Percentiles rank a stretch among this genome's conserved stretches.
These are phyloP conservation scores for Dictyostelium capitatum DNA, from an alignment of 78 protist genomes.

Conservation along the genomic window DNA sequence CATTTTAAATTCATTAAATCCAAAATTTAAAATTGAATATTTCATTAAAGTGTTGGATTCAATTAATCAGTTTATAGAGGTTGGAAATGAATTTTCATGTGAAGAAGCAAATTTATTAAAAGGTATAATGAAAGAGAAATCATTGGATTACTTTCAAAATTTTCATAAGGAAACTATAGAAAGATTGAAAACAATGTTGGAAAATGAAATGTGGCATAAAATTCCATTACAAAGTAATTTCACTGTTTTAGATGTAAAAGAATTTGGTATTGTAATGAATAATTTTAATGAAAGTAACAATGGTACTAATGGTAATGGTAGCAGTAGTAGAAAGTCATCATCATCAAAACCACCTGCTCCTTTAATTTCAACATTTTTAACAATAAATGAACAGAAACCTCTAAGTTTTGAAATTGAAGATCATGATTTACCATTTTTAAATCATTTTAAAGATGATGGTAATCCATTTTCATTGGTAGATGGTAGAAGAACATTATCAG, in stretches of 20 bases:
- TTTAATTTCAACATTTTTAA: slow-evolving; percentile 20
- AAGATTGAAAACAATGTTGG: slow-evolving; percentile 72
- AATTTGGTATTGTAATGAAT: slow-evolving; percentile 71
- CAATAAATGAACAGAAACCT: neutral
- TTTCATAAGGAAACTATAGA: slow-evolving; percentile 71
- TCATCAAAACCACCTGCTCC: slow-evolving; percentile 17
- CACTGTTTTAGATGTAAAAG: slow-evolving; percentile 58
- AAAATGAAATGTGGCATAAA: slow-evolving; percentile 85
- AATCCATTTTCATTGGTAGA: slow-evolving; percentile 57
- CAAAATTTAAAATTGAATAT: slow-evolving; percentile 68
- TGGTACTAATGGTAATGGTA: neutral
- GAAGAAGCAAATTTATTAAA: slow-evolving; percentile 63
- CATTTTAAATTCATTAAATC: slow-evolving; percentile 25
- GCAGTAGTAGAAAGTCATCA: neutral
- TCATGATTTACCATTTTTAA: slow-evolving; percentile 20
- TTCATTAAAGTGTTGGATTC: slow-evolving; percentile 69
- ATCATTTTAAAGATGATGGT: slow-evolving; percentile 52
- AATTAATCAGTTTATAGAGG: slow-evolving; percentile 63
- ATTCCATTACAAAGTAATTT: slow-evolving; percentile 67
- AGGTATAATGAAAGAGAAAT: slow-evolving; percentile 58
- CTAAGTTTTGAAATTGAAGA: slow-evolving; percentile 5
- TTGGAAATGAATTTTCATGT: slow-evolving; percentile 56
- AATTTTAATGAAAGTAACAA: neutral
- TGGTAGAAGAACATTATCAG: slow-evolving; percentile 38
- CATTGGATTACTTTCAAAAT: slow-evolving; percentile 70